Conservation (phyloP, 352 stramenopile genomes). For the Pythium chondricola region DNA sequence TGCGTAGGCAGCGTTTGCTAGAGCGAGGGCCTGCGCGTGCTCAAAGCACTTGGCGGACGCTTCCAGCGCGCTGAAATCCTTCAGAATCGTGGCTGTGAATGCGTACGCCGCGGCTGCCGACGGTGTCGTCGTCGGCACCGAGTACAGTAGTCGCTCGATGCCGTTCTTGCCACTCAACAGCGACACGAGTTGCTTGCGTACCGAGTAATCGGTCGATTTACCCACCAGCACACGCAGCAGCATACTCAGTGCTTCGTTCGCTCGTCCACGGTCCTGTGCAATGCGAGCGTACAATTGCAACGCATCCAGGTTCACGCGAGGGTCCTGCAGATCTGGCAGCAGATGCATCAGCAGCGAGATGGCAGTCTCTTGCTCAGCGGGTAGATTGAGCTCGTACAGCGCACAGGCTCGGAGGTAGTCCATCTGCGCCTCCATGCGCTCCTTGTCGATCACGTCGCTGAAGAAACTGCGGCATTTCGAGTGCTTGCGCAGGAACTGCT, state of each 20-base stretch:
- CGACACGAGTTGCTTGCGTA: conserved; percentile 44
- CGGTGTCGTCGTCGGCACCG: conserved; percentile 27
- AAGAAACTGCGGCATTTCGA: conserved; percentile 25
- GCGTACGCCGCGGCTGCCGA: conserved; percentile 60
- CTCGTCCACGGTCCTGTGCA: conserved; percentile 51
- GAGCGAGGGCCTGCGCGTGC: conserved; percentile 29
- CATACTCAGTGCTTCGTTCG: conserved; percentile 63
- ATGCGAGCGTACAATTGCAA: conserved; percentile 56
- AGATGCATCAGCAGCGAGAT: conserved; percentile 51
- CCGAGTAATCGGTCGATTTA: conserved; percentile 36
- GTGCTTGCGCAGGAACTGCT: conserved; percentile 31
- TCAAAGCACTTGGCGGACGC: conserved; percentile 51
- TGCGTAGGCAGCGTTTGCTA: conserved; percentile 46
- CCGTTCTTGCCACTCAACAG: conserved; percentile 31
- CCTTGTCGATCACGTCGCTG: conserved; percentile 22
- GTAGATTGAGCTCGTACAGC: conserved; percentile 36
- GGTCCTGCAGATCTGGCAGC: conserved; percentile 43
- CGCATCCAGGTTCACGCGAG: conserved; percentile 55
- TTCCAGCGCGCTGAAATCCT: conserved; percentile 56
- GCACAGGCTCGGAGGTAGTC: conserved; percentile 40
- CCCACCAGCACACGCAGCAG: conserved; percentile 50
- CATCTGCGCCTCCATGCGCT: conserved; percentile 37
- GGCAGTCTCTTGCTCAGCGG: conserved; percentile 40
- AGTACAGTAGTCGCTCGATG: conserved; percentile 35
- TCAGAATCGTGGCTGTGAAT: conserved; percentile 70